These are phyloP conservation scores for Myriosclerotinia duriaeana DNA, from an alignment of 2,329 filamentous ascomycete genomes.

Conservation along the genomic window DNA sequence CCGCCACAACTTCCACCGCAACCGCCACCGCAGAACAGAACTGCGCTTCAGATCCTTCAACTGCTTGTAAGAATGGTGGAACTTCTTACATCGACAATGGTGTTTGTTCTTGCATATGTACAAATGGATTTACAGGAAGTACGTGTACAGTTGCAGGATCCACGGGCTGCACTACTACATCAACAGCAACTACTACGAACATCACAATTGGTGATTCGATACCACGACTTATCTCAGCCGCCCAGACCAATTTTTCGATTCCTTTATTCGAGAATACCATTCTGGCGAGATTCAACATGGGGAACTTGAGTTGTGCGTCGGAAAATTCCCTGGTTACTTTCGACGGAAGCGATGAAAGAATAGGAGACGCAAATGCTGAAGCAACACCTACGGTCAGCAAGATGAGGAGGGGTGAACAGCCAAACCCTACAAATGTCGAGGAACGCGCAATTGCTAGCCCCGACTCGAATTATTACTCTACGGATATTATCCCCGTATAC, in stretches of 20 bases:
- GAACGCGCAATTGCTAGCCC: slow-evolving; percentile 6
- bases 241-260: slow-evolving; percentile 70
- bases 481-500: slow-evolving; percentile 17
- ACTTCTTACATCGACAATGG: slow-evolving; percentile 67
- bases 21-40: slow-evolving; percentile 26
- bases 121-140: slow-evolving; percentile 76
- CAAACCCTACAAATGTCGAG: background rate
- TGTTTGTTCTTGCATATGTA: slow-evolving; percentile 82
- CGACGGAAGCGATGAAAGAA: slow-evolving; percentile 49
- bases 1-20: slow-evolving; percentile 36
- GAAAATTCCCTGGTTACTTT: slow-evolving; percentile 90
- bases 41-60: slow-evolving; percentile 64
- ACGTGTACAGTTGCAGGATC: slow-evolving; percentile 55
- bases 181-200: slow-evolving; percentile 49
- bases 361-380: slow-evolving; percentile 28
- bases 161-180: slow-evolving; percentile 55
- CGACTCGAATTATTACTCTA: slow-evolving; percentile 25
- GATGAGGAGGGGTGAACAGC: background rate
- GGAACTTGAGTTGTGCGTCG: slow-evolving; percentile 74
- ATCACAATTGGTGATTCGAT: slow-evolving; percentile 81
- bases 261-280: slow-evolving; percentile 69
- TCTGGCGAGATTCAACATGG: slow-evolving; percentile 71
- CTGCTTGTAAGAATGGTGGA: slow-evolving; percentile 70
- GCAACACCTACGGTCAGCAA: slow-evolving; percentile 20
- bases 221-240: slow-evolving; percentile 67